Evolutionary conservation across 2,329 filamentous ascomycete genomes (phyloP), one percentile per base, ranked within the genome.

Genomic region (Aspergillus sp.): DNA sequence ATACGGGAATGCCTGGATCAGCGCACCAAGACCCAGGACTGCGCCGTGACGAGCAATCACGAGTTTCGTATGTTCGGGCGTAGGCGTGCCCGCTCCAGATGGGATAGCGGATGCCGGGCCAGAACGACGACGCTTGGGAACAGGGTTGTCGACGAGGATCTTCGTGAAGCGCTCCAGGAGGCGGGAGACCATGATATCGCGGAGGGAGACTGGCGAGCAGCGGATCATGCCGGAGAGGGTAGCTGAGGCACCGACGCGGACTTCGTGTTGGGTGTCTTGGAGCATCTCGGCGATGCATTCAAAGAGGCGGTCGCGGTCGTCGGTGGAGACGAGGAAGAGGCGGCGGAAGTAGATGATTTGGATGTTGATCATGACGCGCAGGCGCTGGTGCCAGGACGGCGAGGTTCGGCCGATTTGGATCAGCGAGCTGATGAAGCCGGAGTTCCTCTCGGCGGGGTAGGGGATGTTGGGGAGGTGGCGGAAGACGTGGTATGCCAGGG

Each of bases 321-420:
- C 72, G 5, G 80, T 75, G 27, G 83, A 80, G 56, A 94, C 87
- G 23, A 97, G 75, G 76, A 98, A 98, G 33, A 98, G 80, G 22
- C 91, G 87, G 44, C 93, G 86, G 81, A 97, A 98, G 74, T 96
- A 98, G 59, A 98, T 85, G 55, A 97, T 91, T 63, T 98, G 94
- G 77, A 98, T 96, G 71, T 97, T 97, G 71, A 98, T 90, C 57
- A 98, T 81, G 39, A 95, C 89, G 22, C 94, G 83, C 35, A 98
- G 78, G 42, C 93, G 86, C 71, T 98, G 93, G 68, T 98, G 93
- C 93, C 93, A 98, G 48, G 88, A 93, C 2, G 82, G 73, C 1
- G 90, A 88, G 6, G 81, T 85, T 60, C 84, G 87, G 42, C 93
- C 93, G 43, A 98, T 93, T 46, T 85, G 83, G 58, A 97, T 90